Evolutionary conservation across 2,329 filamentous ascomycete genomes (phyloP), one percentile per base, ranked within the genome.

Genomic region (Neofusicoccum umdonicola): DNA sequence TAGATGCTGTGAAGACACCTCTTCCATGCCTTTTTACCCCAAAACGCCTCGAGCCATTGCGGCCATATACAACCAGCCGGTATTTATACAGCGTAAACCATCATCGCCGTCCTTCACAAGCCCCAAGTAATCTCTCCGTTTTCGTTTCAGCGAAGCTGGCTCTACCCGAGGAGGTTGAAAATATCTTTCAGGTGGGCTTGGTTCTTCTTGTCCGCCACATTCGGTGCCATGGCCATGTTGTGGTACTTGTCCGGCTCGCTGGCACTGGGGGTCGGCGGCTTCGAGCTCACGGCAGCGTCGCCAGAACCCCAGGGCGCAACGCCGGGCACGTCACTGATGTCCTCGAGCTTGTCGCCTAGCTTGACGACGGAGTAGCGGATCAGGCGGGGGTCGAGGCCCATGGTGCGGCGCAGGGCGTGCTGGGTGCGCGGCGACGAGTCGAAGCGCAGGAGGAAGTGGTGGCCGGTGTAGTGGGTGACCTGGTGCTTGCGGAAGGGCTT

Each of bases 361-460:
- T 93, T 96, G 65, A 98, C 93, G 66, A 94, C 88, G 31, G 88
- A 89, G 72, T 93, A 90, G 66, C 93, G 87, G 68, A 99, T 90
- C 87, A 98, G 91, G 65, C 95, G 85, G 45, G 95, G 94, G 80
- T 99, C 95, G 70, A 96, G 83, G 58, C 87, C 85, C 69, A 99
- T 84, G 17, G 91, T 94, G 66, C 84, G 85, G 67, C 89, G 85
- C 45, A 99, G 85, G 48, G 88, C 83, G 69, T 90, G 82, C 79
- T 98, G 94, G 7, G 91, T 89, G 58, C 82, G 78, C 7, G 88
- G 81, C 66, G 88, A 90, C 64, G 90, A 82, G 78, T 99, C 95
- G 83, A 97, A 99, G 71, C 95, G 91, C 90, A 99, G 91, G 74
- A 96, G 90, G 79, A 99, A 99, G 85, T 99, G 96, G 82, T 98